Percentiles rank a stretch among this genome's conserved stretches.
Evolutionary conservation across 768 basidiomycete genomes (phyloP).

Genomic region (Nidularia sp.): DNA sequence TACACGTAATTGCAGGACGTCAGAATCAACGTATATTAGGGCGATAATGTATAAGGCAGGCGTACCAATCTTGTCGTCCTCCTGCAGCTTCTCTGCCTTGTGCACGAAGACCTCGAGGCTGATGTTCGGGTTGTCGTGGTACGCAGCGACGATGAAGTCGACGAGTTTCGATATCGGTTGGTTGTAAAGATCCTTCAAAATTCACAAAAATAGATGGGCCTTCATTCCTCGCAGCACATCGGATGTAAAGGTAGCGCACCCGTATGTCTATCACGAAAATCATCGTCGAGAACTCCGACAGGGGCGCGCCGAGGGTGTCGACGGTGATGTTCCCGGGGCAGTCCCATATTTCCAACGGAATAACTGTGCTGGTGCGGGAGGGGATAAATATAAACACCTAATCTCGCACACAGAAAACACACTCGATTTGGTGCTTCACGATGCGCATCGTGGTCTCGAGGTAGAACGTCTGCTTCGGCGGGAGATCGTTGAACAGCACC

Average conservation of each 20-base stretch:
- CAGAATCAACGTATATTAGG: not conserved
- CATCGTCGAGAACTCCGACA: conserved; percentile 78
- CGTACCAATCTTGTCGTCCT: conserved; percentile 88
- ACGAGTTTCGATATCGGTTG: conserved; percentile 80
- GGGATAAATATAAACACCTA: not conserved
- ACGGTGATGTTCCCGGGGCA: conserved; percentile 84
- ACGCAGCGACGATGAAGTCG: conserved; percentile 75
- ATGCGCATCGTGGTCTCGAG: conserved; percentile 83
- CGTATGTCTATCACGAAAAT: conserved; percentile 96
- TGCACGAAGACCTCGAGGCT: conserved; percentile 92
- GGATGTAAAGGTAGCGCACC: conserved; percentile 38
- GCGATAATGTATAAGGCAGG: not conserved
- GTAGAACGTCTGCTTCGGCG: conserved; percentile 84
- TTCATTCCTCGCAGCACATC: too few relatives aligned
- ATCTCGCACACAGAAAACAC: conserved; percentile 21
- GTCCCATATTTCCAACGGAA: conserved; percentile 94
- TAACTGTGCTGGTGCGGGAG: conserved; percentile 63
- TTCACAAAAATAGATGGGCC: not conserved
- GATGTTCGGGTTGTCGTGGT: conserved; percentile 69
- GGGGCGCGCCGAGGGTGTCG: conserved; percentile 69
- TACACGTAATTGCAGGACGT: not conserved
- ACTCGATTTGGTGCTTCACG: conserved; percentile 78
- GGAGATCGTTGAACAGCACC: conserved; percentile 84
- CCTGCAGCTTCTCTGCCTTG: conserved; percentile 87
- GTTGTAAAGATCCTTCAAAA: conserved; percentile 71